These are phyloP conservation scores for Nigrospora osmanthi DNA, from an alignment of 2,329 filamentous ascomycete genomes.

Conservation along the genomic window DNA sequence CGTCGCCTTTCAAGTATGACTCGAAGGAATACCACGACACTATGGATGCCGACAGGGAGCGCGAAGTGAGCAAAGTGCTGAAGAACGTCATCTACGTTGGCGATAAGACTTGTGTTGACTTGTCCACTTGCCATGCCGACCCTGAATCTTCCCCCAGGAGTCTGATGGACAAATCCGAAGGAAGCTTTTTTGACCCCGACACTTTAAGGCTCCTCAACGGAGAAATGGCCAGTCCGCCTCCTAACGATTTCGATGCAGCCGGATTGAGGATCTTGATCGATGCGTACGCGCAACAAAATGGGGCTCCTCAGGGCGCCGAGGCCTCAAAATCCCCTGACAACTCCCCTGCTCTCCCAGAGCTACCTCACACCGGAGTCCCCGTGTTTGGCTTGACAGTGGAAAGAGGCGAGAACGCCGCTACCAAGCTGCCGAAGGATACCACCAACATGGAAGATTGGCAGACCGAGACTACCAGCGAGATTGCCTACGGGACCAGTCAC, in stretches of 20 bases:
- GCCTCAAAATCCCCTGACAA: not conserved
- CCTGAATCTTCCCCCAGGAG: not conserved
- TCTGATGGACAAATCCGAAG: not conserved
- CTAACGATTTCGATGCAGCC: not conserved
- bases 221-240: not conserved
- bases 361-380: not conserved
- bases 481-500: slow-evolving; percentile 8
- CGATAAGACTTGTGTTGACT: slow-evolving; percentile 6
- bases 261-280: not conserved
- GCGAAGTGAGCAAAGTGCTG: slow-evolving; percentile 33
- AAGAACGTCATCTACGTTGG: slow-evolving; percentile 18
- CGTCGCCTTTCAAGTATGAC: slow-evolving; percentile 38
- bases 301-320: not conserved
- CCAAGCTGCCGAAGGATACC: slow-evolving; percentile 1
- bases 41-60: slow-evolving; percentile 28
- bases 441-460: slow-evolving; percentile 28
- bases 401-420: not conserved
- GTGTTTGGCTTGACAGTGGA: not conserved
- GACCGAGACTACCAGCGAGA: slow-evolving; percentile 25
- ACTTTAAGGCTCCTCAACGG: not conserved
- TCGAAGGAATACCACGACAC: slow-evolving; percentile 27
- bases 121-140: not conserved
- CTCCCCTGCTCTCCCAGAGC: no score
- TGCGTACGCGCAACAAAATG: not conserved
- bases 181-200: slow-evolving; percentile 3